A percentile compares a stretch with the other conserved stretches of the same genome.
Conservation (phyloP, 1,139 yeast genomes). For the Saccharomyces hybrid region DNA sequence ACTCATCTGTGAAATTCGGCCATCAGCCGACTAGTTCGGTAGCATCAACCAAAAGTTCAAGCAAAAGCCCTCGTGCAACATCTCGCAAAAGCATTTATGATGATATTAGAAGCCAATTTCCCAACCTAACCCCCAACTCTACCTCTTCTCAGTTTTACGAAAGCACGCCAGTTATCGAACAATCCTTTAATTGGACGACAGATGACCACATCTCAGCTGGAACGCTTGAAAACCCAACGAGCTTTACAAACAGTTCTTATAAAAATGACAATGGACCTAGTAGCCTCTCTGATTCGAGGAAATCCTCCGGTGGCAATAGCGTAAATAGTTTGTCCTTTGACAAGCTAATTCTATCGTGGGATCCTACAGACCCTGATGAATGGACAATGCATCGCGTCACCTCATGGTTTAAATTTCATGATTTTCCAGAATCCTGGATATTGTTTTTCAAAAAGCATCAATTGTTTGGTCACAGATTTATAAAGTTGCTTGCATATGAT, state of each 20-base stretch:
- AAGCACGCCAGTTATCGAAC: neutral
- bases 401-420: slow-evolving; percentile 58
- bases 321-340: slow-evolving; percentile 22
- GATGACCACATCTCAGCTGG: neutral
- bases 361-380: slow-evolving; percentile 39
- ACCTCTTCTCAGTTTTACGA: neutral
- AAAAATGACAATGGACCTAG: neutral
- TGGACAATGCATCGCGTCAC: slow-evolving; percentile 68
- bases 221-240: neutral
- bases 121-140: neutral
- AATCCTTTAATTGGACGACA: neutral
- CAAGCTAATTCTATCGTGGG: slow-evolving; percentile 36
- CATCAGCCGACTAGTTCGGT: slow-evolving; percentile 9
- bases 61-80: neutral
- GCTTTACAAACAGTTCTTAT: neutral
- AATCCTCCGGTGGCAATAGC: slow-evolving; percentile 29
- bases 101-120: neutral
- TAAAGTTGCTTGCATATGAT: slow-evolving; percentile 64
- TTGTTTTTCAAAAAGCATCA: slow-evolving; percentile 53
- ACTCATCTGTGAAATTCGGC: slow-evolving; percentile 15
- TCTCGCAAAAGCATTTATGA: neutral
- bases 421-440: slow-evolving; percentile 69
- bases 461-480: slow-evolving; percentile 55
- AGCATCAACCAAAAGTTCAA: neutral
- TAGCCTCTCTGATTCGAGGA: slow-evolving; percentile 14